Evolutionary conservation across 768 basidiomycete species (phyloP).

Genomic region (Phlebiopsis gigantea): DNA sequence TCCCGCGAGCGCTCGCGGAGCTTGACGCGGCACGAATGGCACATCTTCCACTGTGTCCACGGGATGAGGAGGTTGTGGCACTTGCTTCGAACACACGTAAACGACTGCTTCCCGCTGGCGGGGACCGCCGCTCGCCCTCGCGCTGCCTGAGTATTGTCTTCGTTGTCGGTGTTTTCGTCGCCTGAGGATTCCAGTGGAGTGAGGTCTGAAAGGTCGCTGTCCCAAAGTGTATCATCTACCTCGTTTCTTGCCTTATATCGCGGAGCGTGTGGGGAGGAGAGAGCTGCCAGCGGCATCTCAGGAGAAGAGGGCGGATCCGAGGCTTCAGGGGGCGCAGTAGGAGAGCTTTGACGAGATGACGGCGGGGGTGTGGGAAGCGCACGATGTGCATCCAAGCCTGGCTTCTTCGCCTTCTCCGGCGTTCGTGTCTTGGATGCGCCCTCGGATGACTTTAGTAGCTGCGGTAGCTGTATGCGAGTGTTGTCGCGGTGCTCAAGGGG

Average conservation of each 20-base stretch:
- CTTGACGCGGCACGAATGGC: slow-evolving; percentile 14
- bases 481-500: neutral
- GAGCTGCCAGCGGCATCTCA: neutral
- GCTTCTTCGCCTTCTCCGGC: neutral
- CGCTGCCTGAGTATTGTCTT: neutral
- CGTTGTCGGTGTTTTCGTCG: slow-evolving; percentile 8
- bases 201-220: slow-evolving; percentile 22
- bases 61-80: slow-evolving; percentile 20
- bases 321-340: neutral
- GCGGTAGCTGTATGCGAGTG: neutral
- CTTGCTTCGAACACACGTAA: slow-evolving; percentile 11
- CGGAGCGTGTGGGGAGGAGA: neutral
- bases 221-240: slow-evolving; percentile 1
- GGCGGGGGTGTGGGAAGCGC: neutral
- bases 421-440: neutral
- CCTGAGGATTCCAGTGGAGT: slow-evolving; percentile 20
- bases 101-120: neutral
- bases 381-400: neutral
- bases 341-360: slow-evolving; percentile 2
- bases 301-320: neutral
- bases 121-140: neutral
- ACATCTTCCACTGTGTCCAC: slow-evolving; percentile 14
- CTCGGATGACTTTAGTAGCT: neutral
- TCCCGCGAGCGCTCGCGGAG: slow-evolving; percentile 5
- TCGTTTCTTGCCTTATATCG: neutral